phyloP scores from a whole-genome alignment of 306 rosid species.

The Neltuma alba region DNA sequence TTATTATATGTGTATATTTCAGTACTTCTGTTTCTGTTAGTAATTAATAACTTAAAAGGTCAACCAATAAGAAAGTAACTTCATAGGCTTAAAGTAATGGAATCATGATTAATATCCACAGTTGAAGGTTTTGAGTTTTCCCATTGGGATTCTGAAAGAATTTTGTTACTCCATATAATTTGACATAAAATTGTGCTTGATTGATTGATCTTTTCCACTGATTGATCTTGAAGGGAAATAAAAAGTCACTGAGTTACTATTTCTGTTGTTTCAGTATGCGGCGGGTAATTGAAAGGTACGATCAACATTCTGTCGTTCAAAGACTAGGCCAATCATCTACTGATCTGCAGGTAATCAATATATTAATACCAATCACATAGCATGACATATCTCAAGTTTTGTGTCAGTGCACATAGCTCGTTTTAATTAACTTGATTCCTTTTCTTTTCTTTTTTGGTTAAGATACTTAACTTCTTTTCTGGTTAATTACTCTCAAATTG shows the following conservation, averaged over 20 bases:
- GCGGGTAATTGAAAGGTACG: constrained; percentile 18
- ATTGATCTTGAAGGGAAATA: background rate
- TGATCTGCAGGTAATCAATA: constrained; percentile 20
- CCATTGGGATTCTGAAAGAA: background rate
- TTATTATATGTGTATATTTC: no score
- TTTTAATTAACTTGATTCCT: background rate
- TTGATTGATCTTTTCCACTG: background rate
- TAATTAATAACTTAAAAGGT: no score
- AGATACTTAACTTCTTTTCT: background rate
- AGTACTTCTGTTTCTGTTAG: background rate
- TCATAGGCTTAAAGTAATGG: background rate
- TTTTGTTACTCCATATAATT: background rate
- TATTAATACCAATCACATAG: background rate
- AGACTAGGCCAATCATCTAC: background rate
- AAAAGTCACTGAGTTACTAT: background rate
- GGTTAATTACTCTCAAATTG: background rate
- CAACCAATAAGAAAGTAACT: background rate
- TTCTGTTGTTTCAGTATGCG: constrained; percentile 2
- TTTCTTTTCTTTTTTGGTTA: background rate
- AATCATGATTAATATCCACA: background rate
- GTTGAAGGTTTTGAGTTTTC: background rate
- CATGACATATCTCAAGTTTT: background rate
- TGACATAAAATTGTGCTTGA: background rate
- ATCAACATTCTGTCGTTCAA: background rate
- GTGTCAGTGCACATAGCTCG: background rate